Conservation (phyloP, 208 protist species). For the Strigomonas culicis region DNA sequence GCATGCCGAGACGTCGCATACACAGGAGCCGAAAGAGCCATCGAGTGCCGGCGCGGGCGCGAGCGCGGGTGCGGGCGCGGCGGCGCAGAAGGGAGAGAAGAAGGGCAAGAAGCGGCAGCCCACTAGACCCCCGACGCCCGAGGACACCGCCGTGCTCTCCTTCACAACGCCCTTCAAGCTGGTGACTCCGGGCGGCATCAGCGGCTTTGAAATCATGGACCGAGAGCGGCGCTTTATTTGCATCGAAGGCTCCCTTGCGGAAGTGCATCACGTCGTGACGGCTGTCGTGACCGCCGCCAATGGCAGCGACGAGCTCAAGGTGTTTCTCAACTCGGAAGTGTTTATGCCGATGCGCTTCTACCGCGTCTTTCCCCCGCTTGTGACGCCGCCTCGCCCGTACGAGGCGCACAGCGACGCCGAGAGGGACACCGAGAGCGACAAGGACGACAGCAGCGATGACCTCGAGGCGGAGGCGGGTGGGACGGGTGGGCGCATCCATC, state of each 20-base stretch:
- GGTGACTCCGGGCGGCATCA: constrained; percentile 69
- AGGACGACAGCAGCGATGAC: neutral
- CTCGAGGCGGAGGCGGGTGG: constrained; percentile 61
- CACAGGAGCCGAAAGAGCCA: constrained; percentile 5
- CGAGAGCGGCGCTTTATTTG: constrained; percentile 63
- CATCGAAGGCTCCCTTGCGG: constrained; percentile 66
- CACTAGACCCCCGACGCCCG: constrained; percentile 2
- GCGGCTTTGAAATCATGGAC: constrained; percentile 86
- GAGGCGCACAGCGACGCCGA: neutral
- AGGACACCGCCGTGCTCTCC: constrained; percentile 15
- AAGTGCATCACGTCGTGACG: constrained; percentile 58
- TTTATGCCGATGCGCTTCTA: constrained; percentile 70
- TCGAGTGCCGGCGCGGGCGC: neutral
- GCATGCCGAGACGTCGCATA: constrained; percentile 12
- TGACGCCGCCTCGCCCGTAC: constrained; percentile 41
- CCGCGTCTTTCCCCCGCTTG: constrained; percentile 65
- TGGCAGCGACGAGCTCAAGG: constrained; percentile 14
- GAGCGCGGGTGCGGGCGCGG: neutral
- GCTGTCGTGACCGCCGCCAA: constrained; percentile 16
- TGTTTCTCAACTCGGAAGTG: constrained; percentile 80
- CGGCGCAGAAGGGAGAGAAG: constrained; percentile 5
- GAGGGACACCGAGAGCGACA: neutral
- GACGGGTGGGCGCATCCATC: constrained; percentile 80
- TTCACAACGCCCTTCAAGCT: constrained; percentile 52
- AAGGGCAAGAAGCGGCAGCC: constrained; percentile 24